These are phyloP conservation scores for Chromosphaera perkinsii DNA, from an alignment of 208 protist genomes.

Conservation along the genomic window DNA sequence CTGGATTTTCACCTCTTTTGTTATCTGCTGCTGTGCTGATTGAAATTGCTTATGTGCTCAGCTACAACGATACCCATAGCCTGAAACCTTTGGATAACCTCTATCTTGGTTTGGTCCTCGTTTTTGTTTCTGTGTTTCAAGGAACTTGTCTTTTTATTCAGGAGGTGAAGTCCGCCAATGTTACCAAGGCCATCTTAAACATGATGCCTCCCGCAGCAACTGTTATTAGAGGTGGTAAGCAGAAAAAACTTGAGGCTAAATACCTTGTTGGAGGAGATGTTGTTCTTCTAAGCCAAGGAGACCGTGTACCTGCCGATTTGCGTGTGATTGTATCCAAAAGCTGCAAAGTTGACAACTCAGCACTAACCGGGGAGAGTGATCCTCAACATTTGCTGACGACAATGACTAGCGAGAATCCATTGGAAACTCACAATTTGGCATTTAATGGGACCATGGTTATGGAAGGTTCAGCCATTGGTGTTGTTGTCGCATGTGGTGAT, in stretches of 20 bases:
- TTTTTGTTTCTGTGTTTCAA: too few species aligned
- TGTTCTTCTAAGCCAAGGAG: conserved; percentile 5
- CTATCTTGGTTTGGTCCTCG: too few species aligned
- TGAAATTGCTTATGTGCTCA: too few species aligned
- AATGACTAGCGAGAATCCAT: background rate
- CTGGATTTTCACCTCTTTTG: too few species aligned
- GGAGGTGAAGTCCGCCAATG: conserved; percentile 45
- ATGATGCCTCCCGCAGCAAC: conserved; percentile 20
- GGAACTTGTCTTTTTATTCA: too few species aligned
- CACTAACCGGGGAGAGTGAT: conserved; percentile 64
- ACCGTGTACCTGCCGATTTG: conserved; percentile 17
- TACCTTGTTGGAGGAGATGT: conserved; percentile 22
- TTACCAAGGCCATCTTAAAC: conserved; percentile 54
- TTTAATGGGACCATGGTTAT: background rate
- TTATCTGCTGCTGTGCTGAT: too few species aligned
- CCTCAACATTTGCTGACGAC: conserved; percentile 1
- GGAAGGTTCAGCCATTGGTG: conserved; percentile 52
- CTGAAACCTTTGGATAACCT: too few species aligned
- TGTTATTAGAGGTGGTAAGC: conserved; percentile 2
- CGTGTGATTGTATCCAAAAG: conserved; percentile 1
- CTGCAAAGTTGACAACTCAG: conserved; percentile 45
- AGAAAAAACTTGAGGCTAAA: background rate
- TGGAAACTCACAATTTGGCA: background rate
- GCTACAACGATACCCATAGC: too few species aligned
- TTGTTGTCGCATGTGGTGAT: conserved; percentile 67